Evolutionary conservation across 257 asterid genomes (phyloP), one percentile per base, ranked within the genome.

Genomic region (Cinchona pubescens): DNA sequence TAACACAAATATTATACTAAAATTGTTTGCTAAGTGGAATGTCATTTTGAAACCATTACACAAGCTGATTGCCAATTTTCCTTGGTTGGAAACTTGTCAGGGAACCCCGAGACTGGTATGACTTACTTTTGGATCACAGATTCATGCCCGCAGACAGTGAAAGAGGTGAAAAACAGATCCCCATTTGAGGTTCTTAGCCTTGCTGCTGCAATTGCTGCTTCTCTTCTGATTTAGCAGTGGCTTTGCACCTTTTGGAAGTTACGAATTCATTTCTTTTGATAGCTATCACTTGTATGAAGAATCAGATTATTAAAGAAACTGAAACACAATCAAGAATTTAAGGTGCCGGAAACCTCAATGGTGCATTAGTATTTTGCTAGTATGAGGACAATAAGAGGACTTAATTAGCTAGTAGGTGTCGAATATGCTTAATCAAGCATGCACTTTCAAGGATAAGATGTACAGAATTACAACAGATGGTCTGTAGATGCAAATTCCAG

Each of bases 61-160:
- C 14, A 2, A 30, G 8, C 43, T 45, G 35, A 48, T 70, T 58
- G n/a, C 53, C 19, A 23, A 49, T 40, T 45, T 53, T 53, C 30
- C 34, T 70, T 25, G 34, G 66, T 48, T 68, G 43, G 48, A 59
- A 79, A 77, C 69, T 73, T 32, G 74, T 61, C 77, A 94, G 98
- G 97, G 79, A 83, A 79, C 71, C 91, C 98, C 0, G 94, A 79
- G 86, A 85, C 63, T 37, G 97, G 95, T 73, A 87, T 94, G 97
- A 59, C 87, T n/a, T 87, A 90, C 88, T 94, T 92, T 76, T 94
- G 98, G 98, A 90, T 94, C 82, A 94, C 98, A 12, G 98, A 94
- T 77, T 94, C 97, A 7, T 94, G 98, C 83, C 97, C 98, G 2
- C 85, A 73, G 71, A 94, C 98, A 1, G 97, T 92, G 80, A 85